These are phyloP conservation scores for Barnettozyma sucrosica DNA, from an alignment of 805 yeast species.

Conservation along the genomic window DNA sequence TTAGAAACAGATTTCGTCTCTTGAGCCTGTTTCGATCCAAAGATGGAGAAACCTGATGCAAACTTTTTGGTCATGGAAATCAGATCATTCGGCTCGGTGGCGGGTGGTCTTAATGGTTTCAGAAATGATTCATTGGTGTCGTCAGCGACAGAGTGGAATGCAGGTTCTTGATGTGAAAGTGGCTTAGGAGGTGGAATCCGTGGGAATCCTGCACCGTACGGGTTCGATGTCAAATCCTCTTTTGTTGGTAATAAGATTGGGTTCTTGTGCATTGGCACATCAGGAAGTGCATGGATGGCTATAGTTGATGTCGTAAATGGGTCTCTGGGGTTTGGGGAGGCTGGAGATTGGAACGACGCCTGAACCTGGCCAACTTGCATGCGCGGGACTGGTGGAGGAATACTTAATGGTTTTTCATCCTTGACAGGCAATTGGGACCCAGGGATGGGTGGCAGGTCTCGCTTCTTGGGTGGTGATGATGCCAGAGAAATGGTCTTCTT, in stretches of 20 bases:
- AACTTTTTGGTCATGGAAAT: constrained; percentile 16
- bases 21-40: constrained; percentile 6
- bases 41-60: constrained; percentile 11
- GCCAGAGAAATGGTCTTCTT: not conserved
- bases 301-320: constrained; percentile 4
- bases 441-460: constrained; percentile 27
- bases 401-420: not conserved
- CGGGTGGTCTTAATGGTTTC: not conserved
- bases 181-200: constrained; percentile 6
- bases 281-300: constrained; percentile 21
- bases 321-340: constrained; percentile 2
- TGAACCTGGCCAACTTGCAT: not conserved
- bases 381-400: constrained; percentile 21
- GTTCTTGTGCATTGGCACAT: constrained; percentile 16
- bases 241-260: not conserved
- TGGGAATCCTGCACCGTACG: not conserved
- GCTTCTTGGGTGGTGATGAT: constrained; percentile 10
- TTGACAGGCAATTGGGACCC: constrained; percentile 12
- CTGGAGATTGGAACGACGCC: not conserved
- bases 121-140: not conserved
- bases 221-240: not conserved
- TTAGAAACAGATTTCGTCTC: constrained; percentile 8
- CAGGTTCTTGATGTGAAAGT: not conserved
- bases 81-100: constrained; percentile 9
- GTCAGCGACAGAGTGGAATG: constrained; percentile 2